Base-by-base conservation (phyloP, 768 basidiomycete species). In the Phaffia tasmanica region DNA sequence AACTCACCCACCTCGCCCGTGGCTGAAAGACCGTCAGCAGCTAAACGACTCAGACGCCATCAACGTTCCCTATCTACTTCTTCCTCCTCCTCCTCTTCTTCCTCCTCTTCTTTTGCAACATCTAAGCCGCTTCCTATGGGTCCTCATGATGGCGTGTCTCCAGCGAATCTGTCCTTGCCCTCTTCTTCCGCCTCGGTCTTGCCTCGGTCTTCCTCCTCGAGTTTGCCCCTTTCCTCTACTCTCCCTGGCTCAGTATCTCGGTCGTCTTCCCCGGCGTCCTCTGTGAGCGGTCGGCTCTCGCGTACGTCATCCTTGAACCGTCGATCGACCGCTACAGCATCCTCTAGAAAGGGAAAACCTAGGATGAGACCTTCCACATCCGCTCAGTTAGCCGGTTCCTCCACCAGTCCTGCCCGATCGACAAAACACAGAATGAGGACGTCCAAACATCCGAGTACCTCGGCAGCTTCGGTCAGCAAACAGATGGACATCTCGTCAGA, bases 1-100 rank as follows among this genome's bases (percentile, higher is more conserved):
- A 11, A 42, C 35, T 11, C 35, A n/a, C 80, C 81, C 57, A 15
- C 78, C 5, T 72, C 79, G 51, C 76, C 79, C 47, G 68, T 72
- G 51, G 70, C 72, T 51, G 60, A 66, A 35, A 71, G 73, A 56
- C 72, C 72, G 62, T 70, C 72, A 48, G 65, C 32, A 73, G 70
- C 61, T 72, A 76, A 63, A 73, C 74, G n/a, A 68, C 72, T 46
- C 57, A 72, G 11, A 16, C 69, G 49, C 63, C 57, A 9, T 61
- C 60, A 23, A 32, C 64, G 27, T 67, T 56, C 47, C 16, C 42
- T 23, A 60, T 46, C 42, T 25, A 29, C 35, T 14, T 23, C 14
- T 23, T 29, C 21, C n/a, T 18, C 23, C 51, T n/a, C n/a, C 69
- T 62, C 21, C 69, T 46, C 67, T 72, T 4, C 42, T 68, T 21